Conservation (phyloP, 805 yeast species). For the Tetrapisispora phaffii region DNA sequence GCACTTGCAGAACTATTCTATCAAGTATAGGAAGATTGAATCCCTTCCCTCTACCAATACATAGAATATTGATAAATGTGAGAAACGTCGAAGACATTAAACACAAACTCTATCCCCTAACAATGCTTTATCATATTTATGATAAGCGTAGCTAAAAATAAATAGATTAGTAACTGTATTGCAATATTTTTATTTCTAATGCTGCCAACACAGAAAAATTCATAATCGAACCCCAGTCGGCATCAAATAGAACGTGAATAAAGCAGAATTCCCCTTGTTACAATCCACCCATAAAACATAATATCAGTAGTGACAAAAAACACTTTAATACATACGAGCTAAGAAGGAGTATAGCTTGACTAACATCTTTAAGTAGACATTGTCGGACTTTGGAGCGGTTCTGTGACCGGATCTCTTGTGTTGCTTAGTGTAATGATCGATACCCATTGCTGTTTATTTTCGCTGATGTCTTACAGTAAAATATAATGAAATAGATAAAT, state of each 20-base stretch:
- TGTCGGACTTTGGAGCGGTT: slow-evolving; percentile 98
- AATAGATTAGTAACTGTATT: slow-evolving; percentile 2
- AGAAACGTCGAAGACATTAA: neutral
- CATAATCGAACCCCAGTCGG: neutral
- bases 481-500: neutral
- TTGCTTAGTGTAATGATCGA: slow-evolving; percentile 93
- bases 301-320: neutral
- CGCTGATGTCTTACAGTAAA: neutral
- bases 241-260: neutral
- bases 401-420: slow-evolving; percentile 95
- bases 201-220: neutral
- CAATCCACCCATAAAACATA: slow-evolving; percentile 2
- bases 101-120: neutral
- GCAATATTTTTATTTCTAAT: neutral
- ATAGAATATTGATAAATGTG: neutral
- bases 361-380: slow-evolving; percentile 95
- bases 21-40: slow-evolving; percentile 2
- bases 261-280: slow-evolving; percentile 14
- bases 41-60: slow-evolving; percentile 3
- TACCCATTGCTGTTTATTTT: slow-evolving; percentile 58
- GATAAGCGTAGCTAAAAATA: neutral
- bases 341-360: slow-evolving; percentile 98
- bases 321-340: slow-evolving; percentile 75
- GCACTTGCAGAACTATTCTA: slow-evolving; percentile 32
- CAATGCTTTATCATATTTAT: neutral